Percentiles rank a stretch among this genome's conserved stretches.
phyloP scores from a whole-genome alignment of 1,284 basidiomycete genomes.

The Ustilago loliicola region DNA sequence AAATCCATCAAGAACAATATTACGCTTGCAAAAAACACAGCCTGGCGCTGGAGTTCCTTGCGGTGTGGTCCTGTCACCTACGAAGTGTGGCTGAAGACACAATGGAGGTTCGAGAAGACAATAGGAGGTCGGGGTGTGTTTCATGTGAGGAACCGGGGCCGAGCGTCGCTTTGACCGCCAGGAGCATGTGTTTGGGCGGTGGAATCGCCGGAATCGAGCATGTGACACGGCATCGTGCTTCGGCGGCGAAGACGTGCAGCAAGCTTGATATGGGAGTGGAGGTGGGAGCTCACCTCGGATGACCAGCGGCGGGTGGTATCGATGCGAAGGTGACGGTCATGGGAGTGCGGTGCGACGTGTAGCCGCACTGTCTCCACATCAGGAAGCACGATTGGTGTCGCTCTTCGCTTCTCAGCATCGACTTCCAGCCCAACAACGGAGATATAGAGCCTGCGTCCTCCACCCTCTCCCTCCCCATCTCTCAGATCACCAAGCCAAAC shows the following conservation, averaged over 20 bases:
- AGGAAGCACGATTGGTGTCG: neutral
- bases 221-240: neutral
- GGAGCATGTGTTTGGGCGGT: neutral
- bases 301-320: neutral
- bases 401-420: neutral
- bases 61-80: neutral
- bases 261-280: neutral
- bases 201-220: neutral
- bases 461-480: neutral
- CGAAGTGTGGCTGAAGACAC: neutral
- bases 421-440: neutral
- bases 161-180: neutral
- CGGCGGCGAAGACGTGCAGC: neutral
- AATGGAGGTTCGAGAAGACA: constrained; percentile 3
- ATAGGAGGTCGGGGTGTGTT: neutral
- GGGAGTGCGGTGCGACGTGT: neutral
- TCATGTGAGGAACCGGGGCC: neutral
- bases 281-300: neutral
- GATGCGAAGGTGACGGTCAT: neutral
- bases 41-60: neutral
- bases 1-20: too few species aligned
- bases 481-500: neutral
- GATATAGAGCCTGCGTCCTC: neutral
- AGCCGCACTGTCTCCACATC: neutral
- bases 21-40: neutral